Percentiles rank a stretch among this genome's conserved stretches.
Evolutionary conservation across 208 protist species (phyloP).

Genomic region (Balamuthia mandrillaris): DNA sequence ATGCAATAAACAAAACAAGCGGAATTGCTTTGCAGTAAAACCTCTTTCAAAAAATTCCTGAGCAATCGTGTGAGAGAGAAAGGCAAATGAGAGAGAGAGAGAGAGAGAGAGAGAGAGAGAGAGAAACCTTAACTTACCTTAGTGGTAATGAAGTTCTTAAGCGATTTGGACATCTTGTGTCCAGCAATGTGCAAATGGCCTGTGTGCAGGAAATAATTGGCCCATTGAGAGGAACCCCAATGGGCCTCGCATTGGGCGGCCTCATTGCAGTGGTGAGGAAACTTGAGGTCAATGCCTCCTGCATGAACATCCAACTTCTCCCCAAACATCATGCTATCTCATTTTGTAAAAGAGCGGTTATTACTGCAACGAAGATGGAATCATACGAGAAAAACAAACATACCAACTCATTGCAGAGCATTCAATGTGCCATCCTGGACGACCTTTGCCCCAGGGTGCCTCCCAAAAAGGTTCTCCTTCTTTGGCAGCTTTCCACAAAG

Average conservation of each 20-base stretch:
- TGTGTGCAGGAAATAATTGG: constrained; percentile 9
- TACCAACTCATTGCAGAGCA: constrained; percentile 96
- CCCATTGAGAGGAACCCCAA: not conserved
- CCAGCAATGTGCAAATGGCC: constrained; percentile 97
- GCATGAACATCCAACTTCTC: constrained; percentile 93
- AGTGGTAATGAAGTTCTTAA: constrained; percentile 99
- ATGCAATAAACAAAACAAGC: constrained; percentile 23
- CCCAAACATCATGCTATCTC: constrained; percentile 74
- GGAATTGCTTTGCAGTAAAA: not conserved
- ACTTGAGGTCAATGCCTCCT: constrained; percentile 97
- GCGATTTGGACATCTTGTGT: constrained; percentile 98
- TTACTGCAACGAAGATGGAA: not conserved
- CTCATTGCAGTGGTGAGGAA: constrained; percentile 99
- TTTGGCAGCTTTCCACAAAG: constrained; percentile 95
- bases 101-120: no score
- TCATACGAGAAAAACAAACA: not conserved
- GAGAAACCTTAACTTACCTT: no score
- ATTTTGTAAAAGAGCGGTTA: not conserved
- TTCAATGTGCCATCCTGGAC: constrained; percentile 99
- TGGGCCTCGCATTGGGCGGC: constrained; percentile 91
- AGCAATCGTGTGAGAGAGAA: not conserved
- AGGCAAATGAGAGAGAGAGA: not conserved
- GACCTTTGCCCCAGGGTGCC: constrained; percentile 81
- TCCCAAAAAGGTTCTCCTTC: constrained; percentile 89
- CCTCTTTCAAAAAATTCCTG: not conserved